Base-by-base conservation (phyloP, 495 filamentous ascomycete genomes). In the Penicillium cinerascens region DNA sequence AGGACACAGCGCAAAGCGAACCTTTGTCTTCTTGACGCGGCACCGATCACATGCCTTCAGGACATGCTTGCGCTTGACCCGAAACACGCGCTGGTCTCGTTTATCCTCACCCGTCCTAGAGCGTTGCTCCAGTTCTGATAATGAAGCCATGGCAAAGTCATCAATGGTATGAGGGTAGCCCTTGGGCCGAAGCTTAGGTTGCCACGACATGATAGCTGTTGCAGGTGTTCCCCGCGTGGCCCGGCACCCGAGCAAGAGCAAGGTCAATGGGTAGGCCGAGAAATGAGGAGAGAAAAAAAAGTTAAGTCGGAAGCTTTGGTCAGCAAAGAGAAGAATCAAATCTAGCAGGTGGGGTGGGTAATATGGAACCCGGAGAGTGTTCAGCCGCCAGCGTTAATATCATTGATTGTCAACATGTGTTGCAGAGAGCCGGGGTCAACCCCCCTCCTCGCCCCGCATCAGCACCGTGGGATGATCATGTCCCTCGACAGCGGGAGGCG, bases 1-100 rank as follows among this genome's bases (percentile, higher is more conserved):
- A 44, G 45, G 40, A 33, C 3, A 49, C 3, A 11, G 20, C n/a
- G 26, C 13, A 37, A 35, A 37, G 66, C 61, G 46, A 42, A 75
- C 74, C 62, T 77, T 77, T 33, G 74, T 74, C 60, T 77, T 77
- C 53, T 77, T 77, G 20, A 77, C 71, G 50, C 74, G 65, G 54
- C 74, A 77, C 9, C 73, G 72, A 65, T 77, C 74, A 48, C 74
- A 77, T 1, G 74, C 74, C 43, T 75, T 77, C 10, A 76, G 51
- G 17, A 77, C 74, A 67, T 77, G 74, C 54, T 77, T 77, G 33
- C 74, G 68, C 52, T 77, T 77, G 41, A 75, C 73, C n/a, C 74
- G 72, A 50, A 76, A 77, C 16, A 77, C 69, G 13, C 72, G 72
- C 38, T 73, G 73, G 37, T 75, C 66, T 10, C 64, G 65, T 54